Evolutionary conservation across 805 yeast species (phyloP), one percentile per base, ranked within the genome.

Genomic region (Saccharomycopsis schoenii): DNA sequence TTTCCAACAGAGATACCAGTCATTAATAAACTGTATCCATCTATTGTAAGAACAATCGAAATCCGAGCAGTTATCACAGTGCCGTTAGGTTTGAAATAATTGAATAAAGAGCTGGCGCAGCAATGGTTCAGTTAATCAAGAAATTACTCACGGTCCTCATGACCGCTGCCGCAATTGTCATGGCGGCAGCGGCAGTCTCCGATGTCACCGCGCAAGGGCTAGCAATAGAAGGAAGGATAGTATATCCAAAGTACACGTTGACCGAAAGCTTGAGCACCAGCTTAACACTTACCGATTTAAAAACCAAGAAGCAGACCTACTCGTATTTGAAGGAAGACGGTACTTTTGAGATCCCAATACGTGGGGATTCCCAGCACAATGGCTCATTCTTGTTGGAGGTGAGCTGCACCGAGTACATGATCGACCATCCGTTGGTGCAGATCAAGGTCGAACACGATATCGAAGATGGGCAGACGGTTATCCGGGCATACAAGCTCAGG

Each of bases 351-450:
- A 56, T 42, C 4, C 19, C 25, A 37, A 55, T 24, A 17, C 17
- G 19, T 10, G 24, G 39, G 17, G 21, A 59, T 10, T 56, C 2
- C 37, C 29, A 10, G 24, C 14, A 58, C 14, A 55, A 47, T 29
- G 64, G 64, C 17, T 41, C 58, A 9, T 59, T 61, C 54, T 41
- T 61, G 19, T 14, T 63, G 25, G 61, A 63, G 21, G 37, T 61
- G 14, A 57, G 42, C 4, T 58, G 54, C 12, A 19, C 51, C 8
- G 56, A 58, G 17, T 63, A 59, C 42, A 37, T 59, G 17, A 19
- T 63, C 6, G 60, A 63, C 2, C 25, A 25, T 19, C 56, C 62
- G 17, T 25, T 39, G 12, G 51, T 59, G 21, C 40, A 47, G 15
- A 51, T 63, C 17, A 59, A 63, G 2, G 60, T 63, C 8, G 12